Evolutionary conservation across 2,329 filamentous ascomycete genomes (phyloP), one percentile per base, ranked within the genome.

Genomic region (Graphiopsis chlorocephala): DNA sequence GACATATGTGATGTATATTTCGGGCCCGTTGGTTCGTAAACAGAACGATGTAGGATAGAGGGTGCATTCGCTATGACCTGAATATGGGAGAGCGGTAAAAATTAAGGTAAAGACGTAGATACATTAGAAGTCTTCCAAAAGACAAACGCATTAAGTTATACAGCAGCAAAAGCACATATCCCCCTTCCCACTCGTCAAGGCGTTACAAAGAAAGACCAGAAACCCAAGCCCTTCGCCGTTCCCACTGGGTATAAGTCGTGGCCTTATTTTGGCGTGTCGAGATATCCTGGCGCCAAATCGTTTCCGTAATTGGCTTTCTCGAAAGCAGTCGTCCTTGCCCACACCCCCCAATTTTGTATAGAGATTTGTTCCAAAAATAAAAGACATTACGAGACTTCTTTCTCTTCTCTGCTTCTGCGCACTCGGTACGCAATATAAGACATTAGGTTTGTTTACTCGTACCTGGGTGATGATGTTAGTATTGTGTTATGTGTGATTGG

Each of bases 361-460:
- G 50, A 47, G 38, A 59, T 47, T 52, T 23, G 25, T 15, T 35
- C 25, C 56, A 17, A 50, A 45, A 35, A 48, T 48, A 17, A 31
- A 61, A 61, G 38, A 62, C 48, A 62, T 62, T 62, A 62, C 60
- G 60, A 62, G 26, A 62, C 23, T 20, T 50, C 26, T 5, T 33
- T 61, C 45, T 23, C 31, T 31, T 25, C 25, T 28, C 57, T 28
- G 29, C 6, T 11, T 28, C 15, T 53, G 26, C 50, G n/a, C 23
- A 4, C 7, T 25, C 26, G 42, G 25, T 12, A 28, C 45, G 35
- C 57, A 20, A 23, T 45, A 62, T 55, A 55, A 62, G 47, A 55
- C 48, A 55, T 62, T 53, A 55, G 59, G 25, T 45, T 45, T 20
- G 48, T 55, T 62, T 62, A 62, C 60, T 62, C 60, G 60, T 62